A percentile compares a stretch with the other conserved stretches of the same genome.
Evolutionary conservation across 1,284 basidiomycete species (phyloP).

Genomic region (Ceratobasidium papillatum): DNA sequence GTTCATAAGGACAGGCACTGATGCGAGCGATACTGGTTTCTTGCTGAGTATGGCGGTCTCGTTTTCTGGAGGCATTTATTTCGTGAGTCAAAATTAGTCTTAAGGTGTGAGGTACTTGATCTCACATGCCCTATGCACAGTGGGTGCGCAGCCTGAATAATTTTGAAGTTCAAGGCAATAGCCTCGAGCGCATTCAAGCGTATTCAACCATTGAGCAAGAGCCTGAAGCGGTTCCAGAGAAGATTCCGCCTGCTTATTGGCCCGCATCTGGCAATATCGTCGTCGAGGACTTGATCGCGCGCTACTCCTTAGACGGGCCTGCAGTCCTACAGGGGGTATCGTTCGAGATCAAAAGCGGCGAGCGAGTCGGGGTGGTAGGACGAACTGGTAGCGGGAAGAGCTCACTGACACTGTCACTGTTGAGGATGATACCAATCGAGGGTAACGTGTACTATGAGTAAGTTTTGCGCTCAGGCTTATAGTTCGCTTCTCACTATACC

Average conservation of each 20-base stretch:
- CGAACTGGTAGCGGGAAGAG: slow-evolving; percentile 57
- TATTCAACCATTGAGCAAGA: slow-evolving; percentile 50
- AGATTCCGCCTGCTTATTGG: slow-evolving; percentile 46
- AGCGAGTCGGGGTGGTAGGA: slow-evolving; percentile 56
- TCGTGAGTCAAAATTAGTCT: neutral
- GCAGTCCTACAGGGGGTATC: slow-evolving; percentile 55
- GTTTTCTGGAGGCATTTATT: slow-evolving; percentile 51
- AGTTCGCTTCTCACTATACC: neutral
- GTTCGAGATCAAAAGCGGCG: slow-evolving; percentile 53
- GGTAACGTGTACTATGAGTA: slow-evolving; percentile 55
- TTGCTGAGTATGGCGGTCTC: slow-evolving; percentile 53
- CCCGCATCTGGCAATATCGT: slow-evolving; percentile 43
- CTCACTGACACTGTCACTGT: slow-evolving; percentile 54
- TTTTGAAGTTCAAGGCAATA: slow-evolving; percentile 55
- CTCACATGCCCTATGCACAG: slow-evolving; percentile 29
- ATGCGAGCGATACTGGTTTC: slow-evolving; percentile 52
- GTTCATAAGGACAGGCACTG: neutral
- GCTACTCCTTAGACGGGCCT: slow-evolving; percentile 43
- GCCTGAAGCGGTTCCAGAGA: slow-evolving; percentile 14
- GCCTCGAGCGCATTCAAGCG: slow-evolving; percentile 55
- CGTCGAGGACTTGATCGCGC: slow-evolving; percentile 42
- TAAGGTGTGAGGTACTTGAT: neutral
- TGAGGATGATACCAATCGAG: slow-evolving; percentile 56
- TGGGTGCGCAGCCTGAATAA: slow-evolving; percentile 53
- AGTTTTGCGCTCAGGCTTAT: neutral